Base-by-base conservation (phyloP, 352 stramenopile genomes). In the Phytophthora boehmeriae region DNA sequence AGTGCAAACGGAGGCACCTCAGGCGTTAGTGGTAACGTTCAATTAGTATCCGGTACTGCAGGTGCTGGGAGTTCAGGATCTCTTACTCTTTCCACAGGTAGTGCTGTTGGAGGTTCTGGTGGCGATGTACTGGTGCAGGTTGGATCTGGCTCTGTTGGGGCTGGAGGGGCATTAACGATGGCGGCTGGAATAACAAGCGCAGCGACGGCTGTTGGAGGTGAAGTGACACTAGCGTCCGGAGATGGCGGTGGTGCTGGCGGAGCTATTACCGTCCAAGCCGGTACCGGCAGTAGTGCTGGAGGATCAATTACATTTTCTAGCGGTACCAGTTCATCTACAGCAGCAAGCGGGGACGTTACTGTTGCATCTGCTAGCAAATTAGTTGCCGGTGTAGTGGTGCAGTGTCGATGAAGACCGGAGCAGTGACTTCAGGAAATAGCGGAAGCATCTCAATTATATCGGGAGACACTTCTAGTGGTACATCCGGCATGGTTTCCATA, bases 11-110 rank as follows among this genome's bases (percentile, higher is more conserved):
- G 64, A 47, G 64, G 59, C 25, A 53, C 53, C 8, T 67, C 49
- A 45, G 76, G 78, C 56, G 75, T 87, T 14, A 87, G 78, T 66
- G 78, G 78, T n/a, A 80, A 83, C 49, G 27, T 80, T 11, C 45
- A 55, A 35, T 55, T 86, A 50, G 67, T 54, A 32, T 76, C 75
- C 9, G 78, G 78, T 23, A 77, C 57, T 30, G 72, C 78, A 4
- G 70, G 66, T 14, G 60, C 68, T 51, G 78, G 78, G n/a, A 85
- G 57, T 20, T 84, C 78, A 30, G 78, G 78, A n/a, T 73, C 63
- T 13, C 42, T 83, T 14, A 77, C 65, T 6, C 47, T 88, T 50
- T 76, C 68, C 5, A 80, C 73, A 20, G 78, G 78, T 23, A 68
- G 50, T 48, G 74, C 75, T 9, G 56, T 71, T n/a, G 75, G 75